Base-by-base conservation (phyloP, 2,329 filamentous ascomycete genomes). In the Botryotinia calthae region DNA sequence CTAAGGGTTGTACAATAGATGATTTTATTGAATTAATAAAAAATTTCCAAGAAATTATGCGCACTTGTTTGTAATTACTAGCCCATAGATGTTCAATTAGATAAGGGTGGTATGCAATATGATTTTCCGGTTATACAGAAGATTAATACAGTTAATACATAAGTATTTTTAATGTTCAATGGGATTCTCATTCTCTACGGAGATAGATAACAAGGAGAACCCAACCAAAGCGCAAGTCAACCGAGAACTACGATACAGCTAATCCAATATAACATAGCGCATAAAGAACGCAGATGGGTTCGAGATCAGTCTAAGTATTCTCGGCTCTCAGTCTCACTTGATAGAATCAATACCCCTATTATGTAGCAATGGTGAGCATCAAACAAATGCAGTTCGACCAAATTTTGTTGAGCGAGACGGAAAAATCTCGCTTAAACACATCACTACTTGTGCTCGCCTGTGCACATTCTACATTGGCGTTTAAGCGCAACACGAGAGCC, bases 391-490 rank as follows among this genome's bases (percentile, higher is more conserved):
- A 16, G 25, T 14, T n/a, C 5, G 12, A 5, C 1, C 25, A n/a
- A 16, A 12, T 6, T 6, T n/a, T 10, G 25, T 51, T n/a, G 10
- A 51, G 25, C 48, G 5, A 16, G 6, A n/a, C 25, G 2, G n/a
- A 14, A 10, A 51, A 12, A 6, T n/a, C 48, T 51, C 48, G 48
- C 48, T n/a, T n/a, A 14, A 4, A 25, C 10, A 51, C 25, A n/a
- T 1, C 12, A n/a, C 25, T 51, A 6, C 2, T n/a, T 51, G 25
- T 51, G 14, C 4, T 51, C 48, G 48, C 25, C 25, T 51, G 0
- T 2, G 25, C 22, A 10, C 4, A 12, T 1, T 4, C 1, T 51
- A 2, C 7, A 6, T 7, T 14, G 14, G 5, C 1, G n/a, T n/a
- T 51, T 51, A 51, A 51, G 25, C 48, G 12, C 48, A 14, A 2